Base-by-base conservation (phyloP, 192 early-diverging fungal species). In the Phlyctochytrium planicorne region DNA sequence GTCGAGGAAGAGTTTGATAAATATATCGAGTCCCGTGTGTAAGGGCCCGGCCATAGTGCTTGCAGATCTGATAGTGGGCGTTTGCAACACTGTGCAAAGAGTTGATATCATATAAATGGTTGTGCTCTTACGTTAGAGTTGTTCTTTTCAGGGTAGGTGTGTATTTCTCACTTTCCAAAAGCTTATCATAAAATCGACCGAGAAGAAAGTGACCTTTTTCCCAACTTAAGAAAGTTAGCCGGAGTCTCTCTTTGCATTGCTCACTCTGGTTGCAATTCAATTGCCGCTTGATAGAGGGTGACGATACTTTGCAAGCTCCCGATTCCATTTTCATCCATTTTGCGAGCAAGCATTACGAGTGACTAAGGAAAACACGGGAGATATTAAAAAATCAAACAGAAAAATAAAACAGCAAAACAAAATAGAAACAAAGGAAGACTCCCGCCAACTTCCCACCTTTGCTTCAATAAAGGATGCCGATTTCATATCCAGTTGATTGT, bases 1-100 rank as follows among this genome's bases (percentile, higher is more conserved):
- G 75, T 3, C 91, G 78, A 4, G 95, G 93, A 66, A 97, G 66
- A 2, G 90, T 89, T 67, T 94, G 88, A 71, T 91, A 94, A 36
- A 94, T 84, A 60, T 91, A 96, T 47, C 87, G 82, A 1, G 89
- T 81, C 10, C 95, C 91, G 33, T 77, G 71, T 31, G 80, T 70
- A 12, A 97, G 66, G 0, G 93, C 76, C 40, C 67, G 37, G 16
- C 34, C 64, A 60, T 82, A 88, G 27, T 77, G 53, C 63, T 70
- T 82, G 75, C 78, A 81, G 10, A 83, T 64, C 36, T 63, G 52
- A 53, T 71, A 68, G 10, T 29, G 25, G 27, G 4, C 10, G 27
- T 57, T 6, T 27, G 20, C 6, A 25, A 68, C 3, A 52, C 30
- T 59, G 56, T 56, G 33, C 34, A 24, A 68, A 34, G 37, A 37